phyloP scores from a whole-genome alignment of 2,329 filamentous ascomycete genomes.

The Stagonosporopsis vannaccii region DNA sequence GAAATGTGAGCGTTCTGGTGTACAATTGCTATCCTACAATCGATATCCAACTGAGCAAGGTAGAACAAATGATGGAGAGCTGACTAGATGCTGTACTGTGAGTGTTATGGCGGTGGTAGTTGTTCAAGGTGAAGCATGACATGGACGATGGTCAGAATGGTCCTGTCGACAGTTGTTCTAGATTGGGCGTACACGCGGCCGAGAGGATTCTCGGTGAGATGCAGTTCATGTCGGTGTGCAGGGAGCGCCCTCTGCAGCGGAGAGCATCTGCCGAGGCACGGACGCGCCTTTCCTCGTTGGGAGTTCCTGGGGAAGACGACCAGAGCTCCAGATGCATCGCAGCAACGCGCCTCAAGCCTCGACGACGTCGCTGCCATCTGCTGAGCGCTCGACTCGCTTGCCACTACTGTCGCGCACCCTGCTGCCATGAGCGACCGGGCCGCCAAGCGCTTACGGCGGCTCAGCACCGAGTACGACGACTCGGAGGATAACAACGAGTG shows the following conservation, averaged over 20 bases:
- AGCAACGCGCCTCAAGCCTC: slow-evolving; percentile 7
- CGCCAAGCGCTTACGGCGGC: slow-evolving; percentile 50
- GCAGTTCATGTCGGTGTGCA: background rate
- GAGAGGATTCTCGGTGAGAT: too few species aligned
- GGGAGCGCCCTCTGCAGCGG: background rate
- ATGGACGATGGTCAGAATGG: too few species aligned
- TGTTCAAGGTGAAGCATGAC: too few species aligned
- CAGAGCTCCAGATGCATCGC: slow-evolving; percentile 9
- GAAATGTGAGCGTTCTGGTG: too few species aligned
- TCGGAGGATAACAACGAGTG: slow-evolving; percentile 34
- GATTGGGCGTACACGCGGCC: too few species aligned
- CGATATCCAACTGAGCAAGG: too few species aligned
- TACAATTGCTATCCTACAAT: too few species aligned
- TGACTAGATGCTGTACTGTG: background rate
- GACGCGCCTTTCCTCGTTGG: slow-evolving; percentile 17
- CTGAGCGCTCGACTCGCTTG: background rate
- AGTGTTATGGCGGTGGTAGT: too few species aligned
- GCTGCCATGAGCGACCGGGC: slow-evolving; percentile 40
- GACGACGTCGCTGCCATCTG: slow-evolving; percentile 6
- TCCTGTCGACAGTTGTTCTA: too few species aligned
- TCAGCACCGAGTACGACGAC: slow-evolving; percentile 51
- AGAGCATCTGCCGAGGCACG: slow-evolving; percentile 13
- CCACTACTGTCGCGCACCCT: background rate
- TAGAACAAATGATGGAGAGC: too few species aligned
- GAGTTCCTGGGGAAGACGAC: slow-evolving; percentile 13